Percentiles rank a stretch among this genome's conserved stretches.
Conservation (phyloP, 78 protist species). For the Emiliania huxleyi region DNA sequence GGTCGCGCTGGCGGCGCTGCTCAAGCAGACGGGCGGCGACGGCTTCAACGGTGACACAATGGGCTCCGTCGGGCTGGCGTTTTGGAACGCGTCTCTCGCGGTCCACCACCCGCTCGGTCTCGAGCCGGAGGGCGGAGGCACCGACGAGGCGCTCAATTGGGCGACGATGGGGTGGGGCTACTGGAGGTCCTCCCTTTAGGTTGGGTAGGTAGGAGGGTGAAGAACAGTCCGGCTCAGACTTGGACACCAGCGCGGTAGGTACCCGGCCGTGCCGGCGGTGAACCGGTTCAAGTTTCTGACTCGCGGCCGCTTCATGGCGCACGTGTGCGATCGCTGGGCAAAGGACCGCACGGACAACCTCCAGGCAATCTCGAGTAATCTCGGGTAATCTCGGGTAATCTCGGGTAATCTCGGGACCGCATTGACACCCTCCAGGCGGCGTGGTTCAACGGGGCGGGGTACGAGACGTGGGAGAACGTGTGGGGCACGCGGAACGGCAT, state of each 20-base stretch:
- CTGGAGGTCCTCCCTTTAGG: background rate
- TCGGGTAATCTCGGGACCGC: too few relatives aligned
- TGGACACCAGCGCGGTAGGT: too few relatives aligned
- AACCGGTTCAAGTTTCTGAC: conserved; percentile 7
- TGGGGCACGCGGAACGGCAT: too few relatives aligned
- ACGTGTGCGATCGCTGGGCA: conserved; percentile 49
- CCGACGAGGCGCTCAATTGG: background rate
- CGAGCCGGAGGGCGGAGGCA: background rate
- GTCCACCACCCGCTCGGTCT: background rate
- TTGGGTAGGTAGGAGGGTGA: too few relatives aligned
- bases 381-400: too few relatives aligned
- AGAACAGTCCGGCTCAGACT: too few relatives aligned
- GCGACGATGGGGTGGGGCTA: conserved; percentile 19
- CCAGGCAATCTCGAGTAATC: too few relatives aligned
- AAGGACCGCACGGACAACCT: background rate
- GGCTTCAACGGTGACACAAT: conserved; percentile 38
- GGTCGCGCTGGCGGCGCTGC: background rate
- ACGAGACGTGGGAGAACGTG: conserved; percentile 49
- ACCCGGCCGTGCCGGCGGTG: background rate
- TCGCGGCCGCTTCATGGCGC: background rate
- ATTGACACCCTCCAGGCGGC: too few relatives aligned
- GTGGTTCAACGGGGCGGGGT: conserved; percentile 39
- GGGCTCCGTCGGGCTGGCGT: background rate
- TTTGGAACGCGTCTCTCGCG: background rate
- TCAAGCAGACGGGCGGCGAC: background rate